These are phyloP conservation scores for Lyophyllum semitale DNA, from an alignment of 768 basidiomycete genomes.

Conservation along the genomic window DNA sequence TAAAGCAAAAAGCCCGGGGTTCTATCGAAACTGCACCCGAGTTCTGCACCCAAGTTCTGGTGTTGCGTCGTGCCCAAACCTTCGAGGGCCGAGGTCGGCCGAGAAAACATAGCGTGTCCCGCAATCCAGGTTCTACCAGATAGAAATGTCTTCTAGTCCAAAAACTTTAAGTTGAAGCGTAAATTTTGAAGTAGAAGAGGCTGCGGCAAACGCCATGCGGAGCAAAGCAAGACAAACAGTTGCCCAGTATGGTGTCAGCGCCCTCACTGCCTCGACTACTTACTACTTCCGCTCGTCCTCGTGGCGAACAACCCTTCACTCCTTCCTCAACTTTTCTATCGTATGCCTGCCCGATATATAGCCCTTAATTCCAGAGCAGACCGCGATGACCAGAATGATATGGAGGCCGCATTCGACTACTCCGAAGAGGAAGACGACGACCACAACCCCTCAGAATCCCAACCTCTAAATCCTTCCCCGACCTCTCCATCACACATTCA, in stretches of 20 bases:
- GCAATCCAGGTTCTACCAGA: neutral
- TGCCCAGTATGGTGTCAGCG: neutral
- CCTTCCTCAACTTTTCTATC: slow-evolving; percentile 12
- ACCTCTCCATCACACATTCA: slow-evolving; percentile 29
- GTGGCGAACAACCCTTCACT: slow-evolving; percentile 10
- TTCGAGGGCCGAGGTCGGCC: neutral
- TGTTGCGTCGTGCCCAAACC: neutral
- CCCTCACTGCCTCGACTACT: neutral
- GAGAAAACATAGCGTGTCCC: neutral
- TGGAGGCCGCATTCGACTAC: slow-evolving; percentile 88
- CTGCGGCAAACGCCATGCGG: neutral
- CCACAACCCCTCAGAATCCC: slow-evolving; percentile 48
- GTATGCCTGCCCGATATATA: slow-evolving; percentile 64
- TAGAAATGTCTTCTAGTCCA: neutral
- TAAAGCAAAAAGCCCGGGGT: neutral
- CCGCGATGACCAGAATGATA: slow-evolving; percentile 48
- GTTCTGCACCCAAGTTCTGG: neutral
- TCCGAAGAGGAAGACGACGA: slow-evolving; percentile 71
- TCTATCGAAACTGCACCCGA: neutral
- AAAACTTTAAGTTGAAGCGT: neutral
- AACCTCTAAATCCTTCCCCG: slow-evolving; percentile 48
- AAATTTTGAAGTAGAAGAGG: neutral
- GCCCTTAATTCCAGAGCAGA: slow-evolving; percentile 60
- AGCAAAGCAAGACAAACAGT: slow-evolving; percentile 13
- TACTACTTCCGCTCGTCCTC: neutral